These are phyloP conservation scores for Ophiocordyceps camponoti-leonardi DNA, from an alignment of 2,329 filamentous ascomycete species.

Conservation along the genomic window DNA sequence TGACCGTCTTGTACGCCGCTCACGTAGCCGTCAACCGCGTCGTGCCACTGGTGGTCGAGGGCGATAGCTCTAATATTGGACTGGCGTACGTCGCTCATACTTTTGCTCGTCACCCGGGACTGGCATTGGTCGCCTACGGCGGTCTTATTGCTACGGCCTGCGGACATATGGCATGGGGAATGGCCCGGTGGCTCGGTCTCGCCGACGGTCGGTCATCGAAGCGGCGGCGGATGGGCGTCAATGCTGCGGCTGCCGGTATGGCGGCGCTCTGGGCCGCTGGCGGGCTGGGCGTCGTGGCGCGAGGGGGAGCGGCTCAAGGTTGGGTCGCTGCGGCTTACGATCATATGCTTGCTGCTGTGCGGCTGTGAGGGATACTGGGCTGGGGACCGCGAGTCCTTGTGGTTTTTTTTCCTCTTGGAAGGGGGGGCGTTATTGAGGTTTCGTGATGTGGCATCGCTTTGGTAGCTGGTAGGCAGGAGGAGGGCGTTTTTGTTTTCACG, in stretches of 20 bases:
- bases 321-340: slow-evolving; percentile 76
- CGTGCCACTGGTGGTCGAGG: slow-evolving; percentile 60
- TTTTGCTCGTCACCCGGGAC: slow-evolving; percentile 51
- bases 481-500: no score
- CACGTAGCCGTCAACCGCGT: slow-evolving; percentile 64
- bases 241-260: slow-evolving; percentile 40
- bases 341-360: slow-evolving; percentile 29
- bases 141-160: slow-evolving; percentile 49
- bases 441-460: no score
- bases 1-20: slow-evolving; percentile 46
- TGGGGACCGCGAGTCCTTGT: background rate
- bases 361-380: slow-evolving; percentile 7
- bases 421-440: no score
- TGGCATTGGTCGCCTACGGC: slow-evolving; percentile 53
- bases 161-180: slow-evolving; percentile 71
- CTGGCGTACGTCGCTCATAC: slow-evolving; percentile 74
- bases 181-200: slow-evolving; percentile 62
- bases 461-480: no score
- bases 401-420: background rate
- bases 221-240: slow-evolving; percentile 47
- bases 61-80: slow-evolving; percentile 73
- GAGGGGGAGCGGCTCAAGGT: slow-evolving; percentile 49
- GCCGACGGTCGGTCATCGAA: slow-evolving; percentile 12
- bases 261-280: slow-evolving; percentile 66
- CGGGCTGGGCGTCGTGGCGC: slow-evolving; percentile 60